Evolutionary conservation across 768 basidiomycete species (phyloP).

Genomic region (Boletus reticulatus): DNA sequence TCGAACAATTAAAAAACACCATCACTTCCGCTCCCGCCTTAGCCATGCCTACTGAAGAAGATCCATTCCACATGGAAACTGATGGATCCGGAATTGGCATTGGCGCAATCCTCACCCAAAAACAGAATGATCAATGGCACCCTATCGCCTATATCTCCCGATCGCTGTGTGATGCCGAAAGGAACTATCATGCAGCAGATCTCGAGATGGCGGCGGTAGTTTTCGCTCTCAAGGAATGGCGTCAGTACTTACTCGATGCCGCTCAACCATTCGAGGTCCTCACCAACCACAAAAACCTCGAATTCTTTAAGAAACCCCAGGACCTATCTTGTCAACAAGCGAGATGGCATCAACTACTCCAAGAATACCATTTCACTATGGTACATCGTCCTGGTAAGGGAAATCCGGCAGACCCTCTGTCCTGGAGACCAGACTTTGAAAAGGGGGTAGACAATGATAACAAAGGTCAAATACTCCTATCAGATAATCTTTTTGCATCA

Average conservation of each 20-base stretch:
- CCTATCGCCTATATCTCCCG: too few species aligned
- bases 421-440: too few species aligned
- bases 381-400: too few species aligned
- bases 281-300: background rate
- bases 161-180: too few species aligned
- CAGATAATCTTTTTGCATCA: too few species aligned
- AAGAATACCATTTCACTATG: too few species aligned
- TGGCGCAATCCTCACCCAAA: background rate
- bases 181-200: background rate
- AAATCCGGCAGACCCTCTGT: too few species aligned
- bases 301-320: background rate
- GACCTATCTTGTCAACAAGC: background rate
- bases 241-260: background rate
- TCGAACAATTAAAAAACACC: background rate
- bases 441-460: too few species aligned
- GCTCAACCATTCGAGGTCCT: background rate
- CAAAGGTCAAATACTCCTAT: too few species aligned
- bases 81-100: background rate
- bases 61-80: background rate
- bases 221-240: background rate
- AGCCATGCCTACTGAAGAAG: background rate
- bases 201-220: background rate
- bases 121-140: too few species aligned
- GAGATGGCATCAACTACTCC: background rate
- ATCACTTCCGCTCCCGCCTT: background rate